Evolutionary conservation across 2,329 filamentous ascomycete genomes (phyloP).

Genomic region (Plectosphaerella cucumerina): DNA sequence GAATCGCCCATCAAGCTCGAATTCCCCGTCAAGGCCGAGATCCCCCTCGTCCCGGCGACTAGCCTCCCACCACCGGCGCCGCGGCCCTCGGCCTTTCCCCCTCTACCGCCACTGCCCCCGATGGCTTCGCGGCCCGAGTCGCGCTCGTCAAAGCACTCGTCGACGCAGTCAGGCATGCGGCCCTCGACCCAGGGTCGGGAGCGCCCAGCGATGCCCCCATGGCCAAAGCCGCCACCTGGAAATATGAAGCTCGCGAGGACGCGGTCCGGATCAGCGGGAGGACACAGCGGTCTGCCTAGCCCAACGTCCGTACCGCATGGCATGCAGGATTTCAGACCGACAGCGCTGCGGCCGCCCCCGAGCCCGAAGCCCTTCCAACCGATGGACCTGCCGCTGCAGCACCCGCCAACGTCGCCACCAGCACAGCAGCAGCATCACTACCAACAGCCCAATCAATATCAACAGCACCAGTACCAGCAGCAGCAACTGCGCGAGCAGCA

Average conservation of each 20-base stretch:
- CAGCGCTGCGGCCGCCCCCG: neutral
- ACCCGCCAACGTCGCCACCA: too few species aligned
- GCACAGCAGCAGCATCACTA: too few species aligned
- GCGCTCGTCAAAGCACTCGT: neutral
- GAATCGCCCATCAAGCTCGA: constrained; percentile 2
- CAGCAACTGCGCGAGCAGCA: too few species aligned
- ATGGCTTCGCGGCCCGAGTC: neutral
- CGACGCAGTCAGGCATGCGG: neutral
- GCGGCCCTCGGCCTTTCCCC: constrained; percentile 6
- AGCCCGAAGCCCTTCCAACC: neutral
- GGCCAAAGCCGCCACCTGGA: neutral
- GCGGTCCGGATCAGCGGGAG: neutral
- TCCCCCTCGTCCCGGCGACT: neutral
- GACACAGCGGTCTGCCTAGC: neutral
- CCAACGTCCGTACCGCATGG: neutral
- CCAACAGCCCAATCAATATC: too few species aligned
- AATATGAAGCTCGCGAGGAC: neutral
- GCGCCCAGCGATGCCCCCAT: neutral
- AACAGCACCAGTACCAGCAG: too few species aligned
- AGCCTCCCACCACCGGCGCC: constrained; percentile 4
- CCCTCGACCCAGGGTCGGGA: neutral
- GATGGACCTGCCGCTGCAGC: too few species aligned
- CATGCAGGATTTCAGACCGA: neutral
- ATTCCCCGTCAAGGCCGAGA: neutral
- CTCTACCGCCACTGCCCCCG: constrained; percentile 7